Evolutionary conservation across 2,329 filamentous ascomycete species (phyloP).

Genomic region (Aspergillus sp.): DNA sequence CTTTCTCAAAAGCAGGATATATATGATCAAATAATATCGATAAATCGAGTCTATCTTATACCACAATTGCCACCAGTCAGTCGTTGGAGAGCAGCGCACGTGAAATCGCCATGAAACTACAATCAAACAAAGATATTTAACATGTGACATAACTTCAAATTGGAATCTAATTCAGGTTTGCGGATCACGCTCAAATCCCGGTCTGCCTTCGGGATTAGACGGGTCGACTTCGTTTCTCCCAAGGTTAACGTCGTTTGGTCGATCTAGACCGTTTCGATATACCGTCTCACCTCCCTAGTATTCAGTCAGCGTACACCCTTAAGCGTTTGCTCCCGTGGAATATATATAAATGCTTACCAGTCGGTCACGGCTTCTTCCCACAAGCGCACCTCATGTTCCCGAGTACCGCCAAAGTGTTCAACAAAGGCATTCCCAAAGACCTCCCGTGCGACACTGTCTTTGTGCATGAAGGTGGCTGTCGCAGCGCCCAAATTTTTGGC

Average conservation of each 20-base stretch:
- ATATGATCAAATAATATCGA: neutral
- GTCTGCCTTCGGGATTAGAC: constrained; percentile 5
- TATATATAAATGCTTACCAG: constrained; percentile 68
- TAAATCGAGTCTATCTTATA: neutral
- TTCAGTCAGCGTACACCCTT: constrained; percentile 16
- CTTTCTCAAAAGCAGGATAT: neutral
- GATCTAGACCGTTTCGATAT: constrained; percentile 70
- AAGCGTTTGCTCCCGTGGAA: neutral
- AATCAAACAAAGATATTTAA: neutral
- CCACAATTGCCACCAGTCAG: neutral
- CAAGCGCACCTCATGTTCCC: constrained; percentile 83
- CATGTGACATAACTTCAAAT: constrained; percentile 10
- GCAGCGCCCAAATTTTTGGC: constrained; percentile 86
- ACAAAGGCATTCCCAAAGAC: constrained; percentile 95
- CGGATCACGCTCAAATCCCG: neutral
- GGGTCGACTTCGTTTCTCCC: neutral
- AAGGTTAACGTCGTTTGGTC: neutral
- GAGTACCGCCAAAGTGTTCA: constrained; percentile 88
- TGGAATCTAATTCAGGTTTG: neutral
- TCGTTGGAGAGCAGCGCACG: constrained; percentile 5
- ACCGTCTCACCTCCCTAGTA: constrained; percentile 70
- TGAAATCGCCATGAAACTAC: neutral
- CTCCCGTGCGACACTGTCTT: constrained; percentile 84
- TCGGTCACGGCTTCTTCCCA: constrained; percentile 98
- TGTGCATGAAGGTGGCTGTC: constrained; percentile 71